phyloP scores from a whole-genome alignment of 495 filamentous ascomycete species.

The Lophium mytilinum region DNA sequence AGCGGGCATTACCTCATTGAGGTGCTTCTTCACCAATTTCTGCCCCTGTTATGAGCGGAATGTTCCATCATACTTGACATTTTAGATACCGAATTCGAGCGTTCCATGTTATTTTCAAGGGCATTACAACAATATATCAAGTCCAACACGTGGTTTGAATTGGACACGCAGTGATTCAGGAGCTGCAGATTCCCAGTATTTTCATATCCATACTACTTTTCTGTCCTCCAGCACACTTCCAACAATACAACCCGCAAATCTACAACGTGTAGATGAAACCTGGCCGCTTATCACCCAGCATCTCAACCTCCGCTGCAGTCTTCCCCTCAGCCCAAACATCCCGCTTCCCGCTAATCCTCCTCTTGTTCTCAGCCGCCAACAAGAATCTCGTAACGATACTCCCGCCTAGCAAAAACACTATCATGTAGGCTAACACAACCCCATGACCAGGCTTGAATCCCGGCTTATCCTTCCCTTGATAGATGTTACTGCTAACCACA shows the following conservation, averaged over 20 bases:
- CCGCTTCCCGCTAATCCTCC: slow-evolving; percentile 53
- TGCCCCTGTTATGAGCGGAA: too few relatives aligned
- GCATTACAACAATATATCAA: too few relatives aligned
- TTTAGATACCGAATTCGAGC: too few relatives aligned
- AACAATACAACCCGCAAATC: neutral
- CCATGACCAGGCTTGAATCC: slow-evolving; percentile 51
- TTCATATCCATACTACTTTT: too few relatives aligned
- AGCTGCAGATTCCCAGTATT: too few relatives aligned
- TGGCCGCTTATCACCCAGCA: slow-evolving; percentile 62
- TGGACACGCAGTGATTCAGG: too few relatives aligned
- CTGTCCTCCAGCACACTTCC: too few relatives aligned
- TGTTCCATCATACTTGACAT: too few relatives aligned
- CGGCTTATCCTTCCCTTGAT: slow-evolving; percentile 47
- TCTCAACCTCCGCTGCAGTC: slow-evolving; percentile 49
- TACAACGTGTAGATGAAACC: slow-evolving; percentile 72
- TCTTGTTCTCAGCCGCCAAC: slow-evolving; percentile 57
- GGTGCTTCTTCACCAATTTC: too few relatives aligned
- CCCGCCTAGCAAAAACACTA: slow-evolving; percentile 51
- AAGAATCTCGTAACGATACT: slow-evolving; percentile 56
- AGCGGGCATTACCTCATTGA: too few relatives aligned
- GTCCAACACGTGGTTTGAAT: too few relatives aligned
- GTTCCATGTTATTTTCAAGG: too few relatives aligned
- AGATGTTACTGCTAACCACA: slow-evolving; percentile 71
- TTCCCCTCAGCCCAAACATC: slow-evolving; percentile 60
- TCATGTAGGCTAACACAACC: slow-evolving; percentile 52